Base-by-base conservation (phyloP, 2,329 filamentous ascomycete genomes). In the Dactylellina sp. region DNA sequence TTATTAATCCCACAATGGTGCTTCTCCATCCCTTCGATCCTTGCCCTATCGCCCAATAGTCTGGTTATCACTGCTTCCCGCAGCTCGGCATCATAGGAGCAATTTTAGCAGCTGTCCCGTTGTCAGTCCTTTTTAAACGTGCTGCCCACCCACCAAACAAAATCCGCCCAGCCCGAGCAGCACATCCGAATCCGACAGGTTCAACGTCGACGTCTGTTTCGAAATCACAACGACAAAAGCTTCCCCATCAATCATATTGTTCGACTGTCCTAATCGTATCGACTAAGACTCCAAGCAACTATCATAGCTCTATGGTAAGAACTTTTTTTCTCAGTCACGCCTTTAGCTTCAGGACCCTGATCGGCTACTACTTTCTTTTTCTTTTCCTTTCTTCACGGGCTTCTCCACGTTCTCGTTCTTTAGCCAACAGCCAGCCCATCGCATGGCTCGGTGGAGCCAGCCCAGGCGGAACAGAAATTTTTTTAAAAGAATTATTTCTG, bases 21-120 rank as follows among this genome's bases (percentile, higher is more conserved):
- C 57, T 39, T 18, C 62, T 57, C 52, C 32, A 18, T 32, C 28
- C 28, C 28, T 32, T 18, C 40, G 32, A 53, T 20, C 68, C 68
- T 50, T 63, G 68, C 53, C 53, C 52, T 53, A 64, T 72, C 60
- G 53, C 50, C 66, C 66, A 56, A 39, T 42, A 16, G 39, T 50
- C 28, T 37, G 44, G 59, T 57, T 32, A 71, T 59, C 52, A 44
- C 42, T 39, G 46, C 59, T 49, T 64, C 60, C 68, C 60, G 60
- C 68, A 53, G 42, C 16, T 72, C 60, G 66, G 63, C 59, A 64
- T 62, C 66, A 59, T 57, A 49, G 50, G 47, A 70, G 46, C 47
- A 47, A 53, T 61, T 62, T 71, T 62, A 25, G 53, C 25, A 42
- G 49, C 50, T 40, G 32, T 62, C 50, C 50, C 49, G 50, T 57